Evolutionary conservation across 2,329 filamentous ascomycete genomes (phyloP).

Genomic region (Penicillium occitanis): DNA sequence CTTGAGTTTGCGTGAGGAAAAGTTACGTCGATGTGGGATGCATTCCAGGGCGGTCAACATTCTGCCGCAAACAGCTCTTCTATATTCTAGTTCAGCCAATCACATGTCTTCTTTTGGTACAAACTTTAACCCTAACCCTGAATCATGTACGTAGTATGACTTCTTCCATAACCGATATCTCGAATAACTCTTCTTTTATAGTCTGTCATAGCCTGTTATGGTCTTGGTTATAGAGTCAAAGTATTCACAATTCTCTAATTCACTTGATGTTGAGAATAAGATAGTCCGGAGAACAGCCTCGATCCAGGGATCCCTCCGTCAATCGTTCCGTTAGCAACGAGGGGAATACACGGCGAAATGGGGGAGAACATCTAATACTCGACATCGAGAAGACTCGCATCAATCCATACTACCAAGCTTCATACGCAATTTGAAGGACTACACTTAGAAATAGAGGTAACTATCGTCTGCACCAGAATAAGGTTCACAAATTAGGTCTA

Average conservation of each 20-base stretch:
- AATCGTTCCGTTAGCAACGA: neutral
- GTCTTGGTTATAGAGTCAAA: neutral
- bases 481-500: neutral
- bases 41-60: constrained; percentile 11
- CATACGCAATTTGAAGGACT: neutral
- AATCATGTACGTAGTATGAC: neutral
- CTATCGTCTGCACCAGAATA: neutral
- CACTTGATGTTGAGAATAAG: neutral
- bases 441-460: neutral
- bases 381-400: neutral
- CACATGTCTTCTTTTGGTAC: neutral
- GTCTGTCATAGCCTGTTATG: neutral
- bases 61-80: constrained; percentile 10
- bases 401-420: neutral
- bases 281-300: neutral
- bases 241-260: neutral
- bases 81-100: constrained; percentile 10
- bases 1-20: neutral
- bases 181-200: neutral
- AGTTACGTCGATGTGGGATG: constrained; percentile 1
- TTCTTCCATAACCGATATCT: neutral
- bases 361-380: neutral
- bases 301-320: neutral
- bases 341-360: neutral
- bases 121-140: neutral